Conservation (phyloP, 805 yeast species). For the Saturnispora gosingensis region DNA sequence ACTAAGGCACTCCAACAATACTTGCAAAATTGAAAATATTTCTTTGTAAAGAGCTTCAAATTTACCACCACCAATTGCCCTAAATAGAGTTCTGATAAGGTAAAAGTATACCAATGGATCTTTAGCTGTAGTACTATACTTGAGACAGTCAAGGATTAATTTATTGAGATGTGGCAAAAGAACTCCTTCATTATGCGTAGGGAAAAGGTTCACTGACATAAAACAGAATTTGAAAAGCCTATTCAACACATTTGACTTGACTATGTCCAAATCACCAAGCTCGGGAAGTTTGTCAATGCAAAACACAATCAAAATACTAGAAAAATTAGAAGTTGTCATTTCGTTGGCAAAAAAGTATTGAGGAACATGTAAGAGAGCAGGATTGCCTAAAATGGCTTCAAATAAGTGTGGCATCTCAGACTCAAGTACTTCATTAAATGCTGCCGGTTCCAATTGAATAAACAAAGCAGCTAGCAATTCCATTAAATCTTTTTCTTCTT, state of each 20-base stretch:
- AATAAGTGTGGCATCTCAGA: slow-evolving; percentile 72
- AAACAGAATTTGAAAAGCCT: slow-evolving; percentile 86
- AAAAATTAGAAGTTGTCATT: slow-evolving; percentile 85
- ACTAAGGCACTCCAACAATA: slow-evolving; percentile 75
- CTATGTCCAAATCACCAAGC: slow-evolving; percentile 71
- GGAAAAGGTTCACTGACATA: slow-evolving; percentile 91
- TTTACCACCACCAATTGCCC: slow-evolving; percentile 95
- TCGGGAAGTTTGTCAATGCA: slow-evolving; percentile 63
- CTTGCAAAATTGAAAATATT: slow-evolving; percentile 84
- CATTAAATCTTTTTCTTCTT: slow-evolving; percentile 92
- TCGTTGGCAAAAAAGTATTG: slow-evolving; percentile 93
- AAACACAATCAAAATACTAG: slow-evolving; percentile 72
- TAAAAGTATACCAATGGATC: slow-evolving; percentile 90
- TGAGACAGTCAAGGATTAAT: slow-evolving; percentile 70
- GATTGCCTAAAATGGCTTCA: slow-evolving; percentile 69
- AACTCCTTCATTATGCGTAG: slow-evolving; percentile 77
- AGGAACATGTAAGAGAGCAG: slow-evolving; percentile 82
- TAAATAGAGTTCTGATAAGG: slow-evolving; percentile 76
- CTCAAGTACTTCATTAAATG: slow-evolving; percentile 86
- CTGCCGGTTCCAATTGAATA: slow-evolving; percentile 88
- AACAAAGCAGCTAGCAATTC: slow-evolving; percentile 91
- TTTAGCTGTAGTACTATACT: slow-evolving; percentile 71
- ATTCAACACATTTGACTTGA: slow-evolving; percentile 71
- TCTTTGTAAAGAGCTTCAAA: slow-evolving; percentile 90
- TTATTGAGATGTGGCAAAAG: slow-evolving; percentile 81